These are phyloP conservation scores for Ophiostoma triangulosporum DNA, from an alignment of 2,329 filamentous ascomycete genomes.

Conservation along the genomic window DNA sequence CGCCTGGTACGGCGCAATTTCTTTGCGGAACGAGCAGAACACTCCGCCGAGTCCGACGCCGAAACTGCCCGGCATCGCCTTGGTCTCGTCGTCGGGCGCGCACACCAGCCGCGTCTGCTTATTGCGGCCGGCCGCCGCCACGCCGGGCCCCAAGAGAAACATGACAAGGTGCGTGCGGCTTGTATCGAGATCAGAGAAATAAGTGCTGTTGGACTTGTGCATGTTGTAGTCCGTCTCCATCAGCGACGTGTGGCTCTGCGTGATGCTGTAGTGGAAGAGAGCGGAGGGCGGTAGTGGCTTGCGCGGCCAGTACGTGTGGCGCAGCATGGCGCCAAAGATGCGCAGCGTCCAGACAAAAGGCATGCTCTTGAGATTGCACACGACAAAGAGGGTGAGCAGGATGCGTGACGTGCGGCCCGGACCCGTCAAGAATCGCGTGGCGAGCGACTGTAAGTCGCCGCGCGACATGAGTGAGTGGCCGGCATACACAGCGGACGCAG, in stretches of 20 bases:
- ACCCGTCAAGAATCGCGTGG: slow-evolving; percentile 36
- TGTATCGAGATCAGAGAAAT: slow-evolving; percentile 77
- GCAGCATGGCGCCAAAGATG: slow-evolving; percentile 23
- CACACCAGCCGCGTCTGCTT: slow-evolving; percentile 34
- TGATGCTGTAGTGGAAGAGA: slow-evolving; percentile 25
- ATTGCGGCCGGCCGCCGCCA: slow-evolving; percentile 38
- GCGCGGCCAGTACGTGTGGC: slow-evolving; percentile 18
- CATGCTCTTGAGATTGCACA: slow-evolving; percentile 60
- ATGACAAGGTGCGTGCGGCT: slow-evolving; percentile 69
- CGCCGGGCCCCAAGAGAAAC: slow-evolving; percentile 47
- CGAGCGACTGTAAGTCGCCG: slow-evolving; percentile 26
- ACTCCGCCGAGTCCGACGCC: slow-evolving; percentile 59
- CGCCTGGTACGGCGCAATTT: slow-evolving; percentile 53
- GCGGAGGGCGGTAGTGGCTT: slow-evolving; percentile 18
- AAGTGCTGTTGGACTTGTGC: slow-evolving; percentile 45
- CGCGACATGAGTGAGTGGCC: slow-evolving; percentile 24
- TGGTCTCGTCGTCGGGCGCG: slow-evolving; percentile 23
- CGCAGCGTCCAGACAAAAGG: slow-evolving; percentile 57
- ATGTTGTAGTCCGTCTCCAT: slow-evolving; percentile 28
- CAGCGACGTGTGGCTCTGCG: slow-evolving; percentile 19
- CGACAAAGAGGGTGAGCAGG: slow-evolving; percentile 38
- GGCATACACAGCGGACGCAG: slow-evolving; percentile 33
- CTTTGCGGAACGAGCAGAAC: slow-evolving; percentile 57
- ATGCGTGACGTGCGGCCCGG: slow-evolving; percentile 41
- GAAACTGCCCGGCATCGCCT: slow-evolving; percentile 38